phyloP scores from a whole-genome alignment of 2,329 filamentous ascomycete genomes.

The Nemania sp. region DNA sequence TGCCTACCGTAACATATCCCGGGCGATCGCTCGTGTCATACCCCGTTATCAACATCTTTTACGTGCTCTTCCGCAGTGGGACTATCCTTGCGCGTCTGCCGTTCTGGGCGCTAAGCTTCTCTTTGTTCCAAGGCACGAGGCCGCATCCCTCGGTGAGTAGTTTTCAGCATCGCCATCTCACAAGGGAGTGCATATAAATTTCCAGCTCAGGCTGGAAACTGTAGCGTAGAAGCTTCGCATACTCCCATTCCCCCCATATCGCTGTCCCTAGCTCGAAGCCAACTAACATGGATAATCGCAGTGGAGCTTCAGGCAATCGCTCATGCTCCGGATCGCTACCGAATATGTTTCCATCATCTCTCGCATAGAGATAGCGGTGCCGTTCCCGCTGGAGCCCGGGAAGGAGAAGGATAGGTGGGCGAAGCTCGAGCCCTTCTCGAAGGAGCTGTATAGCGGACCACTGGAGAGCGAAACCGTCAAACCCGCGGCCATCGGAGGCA shows the following conservation, averaged over 20 bases:
- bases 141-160: constrained; percentile 22
- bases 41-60: constrained; percentile 24
- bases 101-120: constrained; percentile 26
- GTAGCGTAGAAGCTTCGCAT: neutral
- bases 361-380: constrained; percentile 17
- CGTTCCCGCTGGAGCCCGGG: constrained; percentile 26
- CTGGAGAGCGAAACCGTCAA: constrained; percentile 23
- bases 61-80: constrained; percentile 20
- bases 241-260: neutral
- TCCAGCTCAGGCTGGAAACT: neutral
- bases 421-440: constrained; percentile 24
- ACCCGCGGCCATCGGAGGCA: constrained; percentile 36
- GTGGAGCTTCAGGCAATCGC: constrained; percentile 30
- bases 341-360: constrained; percentile 9
- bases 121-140: constrained; percentile 22
- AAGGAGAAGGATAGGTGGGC: constrained; percentile 29
- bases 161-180: neutral
- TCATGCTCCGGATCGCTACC: constrained; percentile 18
- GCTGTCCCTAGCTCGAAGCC: neutral
- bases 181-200: neutral
- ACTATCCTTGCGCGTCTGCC: constrained; percentile 27
- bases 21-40: constrained; percentile 27
- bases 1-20: constrained; percentile 20
- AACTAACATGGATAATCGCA: constrained; percentile 1
- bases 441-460: constrained; percentile 30